Evolutionary conservation across 2,329 filamentous ascomycete genomes (phyloP).

Genomic region (Fusarium oxysporum): DNA sequence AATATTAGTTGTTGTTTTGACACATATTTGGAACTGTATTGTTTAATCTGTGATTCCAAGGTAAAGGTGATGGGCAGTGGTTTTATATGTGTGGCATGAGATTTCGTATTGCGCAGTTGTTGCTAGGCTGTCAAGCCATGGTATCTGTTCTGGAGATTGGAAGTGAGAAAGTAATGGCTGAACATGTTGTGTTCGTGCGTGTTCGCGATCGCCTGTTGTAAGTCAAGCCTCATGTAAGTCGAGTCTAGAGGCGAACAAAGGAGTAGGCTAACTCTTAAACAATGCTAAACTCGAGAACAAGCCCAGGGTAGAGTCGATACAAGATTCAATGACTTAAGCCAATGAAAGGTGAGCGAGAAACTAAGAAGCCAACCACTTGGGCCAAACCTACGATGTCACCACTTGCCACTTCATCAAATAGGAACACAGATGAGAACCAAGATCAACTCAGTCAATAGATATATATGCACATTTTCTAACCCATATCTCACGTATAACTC

Average conservation of each 20-base stretch:
- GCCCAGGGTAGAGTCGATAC: fast-evolving
- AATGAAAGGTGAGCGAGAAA: no score
- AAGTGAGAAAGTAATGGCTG: background rate
- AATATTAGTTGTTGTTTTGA: background rate
- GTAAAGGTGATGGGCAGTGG: background rate
- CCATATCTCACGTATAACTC: background rate
- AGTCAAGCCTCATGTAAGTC: background rate
- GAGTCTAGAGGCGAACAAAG: background rate
- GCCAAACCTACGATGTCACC: background rate
- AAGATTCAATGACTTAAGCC: no score
- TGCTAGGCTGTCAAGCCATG: fast-evolving
- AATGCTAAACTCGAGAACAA: background rate
- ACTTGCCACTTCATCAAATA: no score
- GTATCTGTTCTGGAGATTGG: background rate
- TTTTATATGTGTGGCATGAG: background rate
- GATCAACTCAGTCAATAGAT: background rate
- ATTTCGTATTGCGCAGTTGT: no score
- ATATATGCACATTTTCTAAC: constrained; percentile 10
- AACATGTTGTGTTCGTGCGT: background rate
- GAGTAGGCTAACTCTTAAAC: background rate
- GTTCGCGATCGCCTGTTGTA: background rate
- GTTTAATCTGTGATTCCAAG: background rate
- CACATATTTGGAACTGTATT: background rate
- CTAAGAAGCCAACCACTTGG: background rate
- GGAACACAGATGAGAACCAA: background rate